These are phyloP conservation scores for Blakeslea trispora DNA, from an alignment of 371 early-diverging fungal genomes.

Conservation along the genomic window DNA sequence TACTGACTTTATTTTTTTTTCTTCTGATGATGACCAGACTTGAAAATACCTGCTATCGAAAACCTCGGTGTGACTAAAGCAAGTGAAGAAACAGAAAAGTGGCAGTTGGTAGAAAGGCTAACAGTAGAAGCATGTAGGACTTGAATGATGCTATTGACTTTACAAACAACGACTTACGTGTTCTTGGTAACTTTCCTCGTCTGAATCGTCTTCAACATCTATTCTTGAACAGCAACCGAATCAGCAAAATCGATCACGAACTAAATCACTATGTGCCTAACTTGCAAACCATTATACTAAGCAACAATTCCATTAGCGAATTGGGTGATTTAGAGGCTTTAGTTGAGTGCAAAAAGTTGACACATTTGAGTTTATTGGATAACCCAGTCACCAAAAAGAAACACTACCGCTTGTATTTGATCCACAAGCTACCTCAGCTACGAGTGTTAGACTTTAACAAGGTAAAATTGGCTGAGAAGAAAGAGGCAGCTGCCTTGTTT, in stretches of 20 bases:
- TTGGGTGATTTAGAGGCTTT: constrained; percentile 85
- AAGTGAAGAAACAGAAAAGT: constrained; percentile 6
- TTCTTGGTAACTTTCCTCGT: constrained; percentile 87
- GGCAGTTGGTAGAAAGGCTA: neutral
- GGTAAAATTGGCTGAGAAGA: constrained; percentile 73
- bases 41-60: constrained; percentile 89
- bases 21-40: no score
- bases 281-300: constrained; percentile 77
- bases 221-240: constrained; percentile 84
- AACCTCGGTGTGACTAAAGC: constrained; percentile 93
- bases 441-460: constrained; percentile 85
- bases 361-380: constrained; percentile 72
- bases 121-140: constrained; percentile 59
- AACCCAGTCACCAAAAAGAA: constrained; percentile 85
- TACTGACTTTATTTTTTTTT: constrained; percentile 6
- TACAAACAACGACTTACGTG: constrained; percentile 87
- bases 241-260: constrained; percentile 71
- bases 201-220: constrained; percentile 79
- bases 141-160: constrained; percentile 92
- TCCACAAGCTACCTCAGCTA: constrained; percentile 77
- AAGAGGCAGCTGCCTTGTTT: constrained; percentile 75
- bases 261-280: constrained; percentile 72
- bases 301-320: constrained; percentile 82
- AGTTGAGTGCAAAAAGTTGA: constrained; percentile 52
- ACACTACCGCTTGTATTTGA: constrained; percentile 82